These are phyloP conservation scores for Chionographis japonica DNA, from an alignment of 106 monocot species.

Conservation along the genomic window DNA sequence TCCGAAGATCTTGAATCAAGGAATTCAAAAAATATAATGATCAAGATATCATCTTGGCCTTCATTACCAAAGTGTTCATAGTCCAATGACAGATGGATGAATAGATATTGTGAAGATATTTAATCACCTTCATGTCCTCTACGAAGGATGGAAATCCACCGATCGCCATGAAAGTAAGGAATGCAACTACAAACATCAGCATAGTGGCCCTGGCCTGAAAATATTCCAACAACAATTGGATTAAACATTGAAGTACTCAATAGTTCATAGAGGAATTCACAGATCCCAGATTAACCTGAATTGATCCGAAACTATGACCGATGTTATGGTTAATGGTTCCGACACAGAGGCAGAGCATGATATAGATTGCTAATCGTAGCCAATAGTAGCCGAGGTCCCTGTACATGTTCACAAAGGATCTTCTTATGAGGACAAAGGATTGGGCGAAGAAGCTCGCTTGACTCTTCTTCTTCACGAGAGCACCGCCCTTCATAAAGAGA, in stretches of 20 bases:
- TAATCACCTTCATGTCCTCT: conserved; percentile 50
- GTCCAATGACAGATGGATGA: no score
- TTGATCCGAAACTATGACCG: conserved; percentile 33
- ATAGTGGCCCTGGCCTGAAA: conserved; percentile 47
- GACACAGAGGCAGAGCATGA: conserved; percentile 34
- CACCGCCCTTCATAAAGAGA: conserved; percentile 27
- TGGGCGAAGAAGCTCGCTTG: conserved; percentile 46
- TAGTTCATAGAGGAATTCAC: not conserved
- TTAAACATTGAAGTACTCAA: not conserved
- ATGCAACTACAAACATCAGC: conserved; percentile 40
- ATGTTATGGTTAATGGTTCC: conserved; percentile 43
- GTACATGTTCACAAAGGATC: conserved; percentile 65
- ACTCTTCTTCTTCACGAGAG: conserved; percentile 23
- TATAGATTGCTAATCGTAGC: conserved; percentile 48
- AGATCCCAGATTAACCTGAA: conserved; percentile 23
- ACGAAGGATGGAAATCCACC: conserved; percentile 67
- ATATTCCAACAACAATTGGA: not conserved
- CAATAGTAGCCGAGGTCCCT: conserved; percentile 66
- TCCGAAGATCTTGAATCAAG: conserved; percentile 14
- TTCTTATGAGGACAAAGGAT: conserved; percentile 34
- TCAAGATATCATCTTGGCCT: no score
- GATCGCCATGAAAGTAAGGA: conserved; percentile 63
- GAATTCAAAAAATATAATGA: no score
- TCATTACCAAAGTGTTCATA: no score
- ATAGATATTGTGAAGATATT: no score